Evolutionary conservation across 495 filamentous ascomycete genomes (phyloP).

Genomic region (Hypoxylon lienhwacheense): DNA sequence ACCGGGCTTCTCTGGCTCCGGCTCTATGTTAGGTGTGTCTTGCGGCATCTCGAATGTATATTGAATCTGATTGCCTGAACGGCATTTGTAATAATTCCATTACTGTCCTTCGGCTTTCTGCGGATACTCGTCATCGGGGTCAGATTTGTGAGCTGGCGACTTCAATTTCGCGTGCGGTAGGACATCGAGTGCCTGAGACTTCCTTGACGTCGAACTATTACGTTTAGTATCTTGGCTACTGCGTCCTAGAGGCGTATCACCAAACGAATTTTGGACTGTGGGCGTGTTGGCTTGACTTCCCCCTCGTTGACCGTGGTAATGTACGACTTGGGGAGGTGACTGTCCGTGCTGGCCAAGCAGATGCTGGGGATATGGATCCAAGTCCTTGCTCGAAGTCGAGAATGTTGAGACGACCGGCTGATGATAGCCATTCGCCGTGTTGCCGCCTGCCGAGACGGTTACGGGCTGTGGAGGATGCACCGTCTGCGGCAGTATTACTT

Average conservation of each 20-base stretch:
- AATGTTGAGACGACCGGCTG: constrained; percentile 73
- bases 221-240: constrained; percentile 46
- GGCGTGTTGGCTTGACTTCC: constrained; percentile 65
- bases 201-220: constrained; percentile 36
- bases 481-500: constrained; percentile 23
- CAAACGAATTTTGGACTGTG: constrained; percentile 49
- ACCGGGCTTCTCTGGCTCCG: background rate
- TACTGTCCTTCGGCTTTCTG: constrained; percentile 10
- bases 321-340: constrained; percentile 61
- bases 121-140: constrained; percentile 16
- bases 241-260: constrained; percentile 40
- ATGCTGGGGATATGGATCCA: constrained; percentile 70
- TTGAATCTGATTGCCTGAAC: background rate
- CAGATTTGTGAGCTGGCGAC: constrained; percentile 25
- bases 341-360: constrained; percentile 62
- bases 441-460: constrained; percentile 48
- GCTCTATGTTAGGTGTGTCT: background rate
- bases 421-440: constrained; percentile 58
- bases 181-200: constrained; percentile 41
- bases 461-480: constrained; percentile 36
- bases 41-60: background rate
- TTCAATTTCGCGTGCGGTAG: constrained; percentile 43
- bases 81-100: background rate
- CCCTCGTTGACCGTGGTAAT: constrained; percentile 61
- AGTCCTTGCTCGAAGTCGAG: constrained; percentile 73